Evolutionary conservation across 208 protist genomes (phyloP), one percentile per base, ranked within the genome.

Genomic region (Crithidia fasciculata): DNA sequence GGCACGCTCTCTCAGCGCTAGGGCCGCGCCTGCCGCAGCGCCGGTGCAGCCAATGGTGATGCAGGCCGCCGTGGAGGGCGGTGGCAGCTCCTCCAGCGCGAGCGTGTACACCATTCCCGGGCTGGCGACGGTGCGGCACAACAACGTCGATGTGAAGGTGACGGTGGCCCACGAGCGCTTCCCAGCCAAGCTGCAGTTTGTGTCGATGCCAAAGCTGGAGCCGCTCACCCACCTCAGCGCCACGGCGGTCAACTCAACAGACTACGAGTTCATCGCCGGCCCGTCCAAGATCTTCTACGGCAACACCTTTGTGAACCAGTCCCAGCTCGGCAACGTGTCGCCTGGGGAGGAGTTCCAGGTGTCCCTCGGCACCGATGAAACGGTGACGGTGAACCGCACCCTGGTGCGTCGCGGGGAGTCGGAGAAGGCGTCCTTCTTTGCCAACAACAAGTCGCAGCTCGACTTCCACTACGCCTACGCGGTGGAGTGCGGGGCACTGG

Each of bases 211-310:
- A 16, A 85, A 88, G 60, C 28, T 67, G 18, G 69, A 76, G 59
- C 62, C 74, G 43, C 72, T 58, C 13, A 76, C 76, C 36, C 84
- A 84, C 43, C 56, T 87, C 40, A 69, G 66, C 64, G 80, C 62
- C 8, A 90, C 82, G 18, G 80, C 77, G 9, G 81, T 65, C 28
- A 90, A 87, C 74, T 72, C 73, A 44, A 84, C 80, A 12, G 67
- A 76, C 18, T 87, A 81, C 73, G 62, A 83, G 68, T 81, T 87
- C 68, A 82, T 90, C 59, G 62, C 80, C 43, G 82, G 85, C 36
- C 78, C 80, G 16, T 69, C 80, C 9, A 85, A 85, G 60, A 60
- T 87, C 37, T 90, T 87, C 75, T 78, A 67, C 57, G 80, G 74
- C 36, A 85, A 78, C 74, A 83, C 70, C 18, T 87, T 90, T 60